Evolutionary conservation across 768 basidiomycete species (phyloP), one percentile per base, ranked within the genome.

Genomic region (Russula sp.): DNA sequence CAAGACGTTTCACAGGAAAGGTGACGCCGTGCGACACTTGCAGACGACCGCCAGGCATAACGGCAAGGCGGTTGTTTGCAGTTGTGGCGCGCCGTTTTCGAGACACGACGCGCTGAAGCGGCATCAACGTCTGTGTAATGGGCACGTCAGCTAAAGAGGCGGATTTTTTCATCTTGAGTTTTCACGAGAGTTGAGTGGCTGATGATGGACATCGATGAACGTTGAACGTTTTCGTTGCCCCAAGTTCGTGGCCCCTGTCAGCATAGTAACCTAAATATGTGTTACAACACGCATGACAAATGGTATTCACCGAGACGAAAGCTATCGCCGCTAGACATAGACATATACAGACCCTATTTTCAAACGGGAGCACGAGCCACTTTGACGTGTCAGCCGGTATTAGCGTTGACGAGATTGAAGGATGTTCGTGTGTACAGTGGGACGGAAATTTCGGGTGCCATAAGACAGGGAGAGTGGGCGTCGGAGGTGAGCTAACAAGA

Each of bases 21-120:
- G 57, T 13, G 62, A 63, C 47, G 62, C 58, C n/a, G 29, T 59
- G 39, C 56, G 62, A 22, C 62, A 63, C 58, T 7, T 63, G 46
- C 51, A 63, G 52, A 62, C 61, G 45, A 62, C 61, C 2, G 61
- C 50, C 16, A 63, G 58, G 35, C 62, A 63, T 49, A 63, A 59
- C 8, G 58, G 58, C 14, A 63, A 46, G 58, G 52, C 62, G 7
- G 62, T 63, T 2, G 46, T 63, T 13, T 63, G 62, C 58, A 41
- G 36, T 35, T 63, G 62, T 34, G 62, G 62, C n/a, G 62, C 62
- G 10, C 22, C 58, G 35, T 63, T 63, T n/a, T 63, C 62, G 11
- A 54, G 62, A 41, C 57, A 54, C 34, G 62, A 63, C 14, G 62
- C 62, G 5, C 14, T 63, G 52, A 63, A 63, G 56, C 46, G 62